Base-by-base conservation (phyloP, 1,284 basidiomycete species). In the Rhodotorula sp. region DNA sequence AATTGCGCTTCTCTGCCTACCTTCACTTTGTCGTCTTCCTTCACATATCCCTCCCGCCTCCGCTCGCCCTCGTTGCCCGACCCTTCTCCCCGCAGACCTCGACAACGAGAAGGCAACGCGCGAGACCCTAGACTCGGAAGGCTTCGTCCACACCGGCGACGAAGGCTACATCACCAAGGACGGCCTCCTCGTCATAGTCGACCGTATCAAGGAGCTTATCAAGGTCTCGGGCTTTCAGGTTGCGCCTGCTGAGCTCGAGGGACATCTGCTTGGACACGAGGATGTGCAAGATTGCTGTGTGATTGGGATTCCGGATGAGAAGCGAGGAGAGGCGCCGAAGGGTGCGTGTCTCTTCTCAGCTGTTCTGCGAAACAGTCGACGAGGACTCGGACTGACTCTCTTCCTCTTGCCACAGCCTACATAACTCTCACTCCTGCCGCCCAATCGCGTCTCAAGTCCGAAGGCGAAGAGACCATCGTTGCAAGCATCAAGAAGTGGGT, bases 221-320 rank as follows among this genome's bases (percentile, higher is more conserved):
- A 74, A 69, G 47, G 59, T 59, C 6, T 36, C 17, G 15, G 74
- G 74, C 17, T 64, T 52, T 34, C 74, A 76, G 36, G 74, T 77
- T 81, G 80, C 79, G 74, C 87, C 88, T 2, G 87, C 88, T 9
- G 88, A 90, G 76, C 81, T 90, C 1, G 89, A 90, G 76, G 89
- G 89, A 0, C 89, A 89, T 78, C 81, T 93, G 39, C 82, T 93
- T 69, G 77, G 87, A 79, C 89, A 91, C 73, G 81, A 84, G 0
- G 88, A 89, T 74, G 86, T 92, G 7, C 82, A 82, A 1, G 88
- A 91, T 67, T 84, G 83, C 1, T 90, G 90, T 74, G 89, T 93
- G 19, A 87, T 93, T 10, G 86, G 89, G 4, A 79, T 91, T 4
- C 85, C 84, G 0, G 89, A 93, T 77, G 89, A 91, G 22, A 89